Base-by-base conservation (phyloP, 2,329 filamentous ascomycete genomes). In the Claviceps citrina region DNA sequence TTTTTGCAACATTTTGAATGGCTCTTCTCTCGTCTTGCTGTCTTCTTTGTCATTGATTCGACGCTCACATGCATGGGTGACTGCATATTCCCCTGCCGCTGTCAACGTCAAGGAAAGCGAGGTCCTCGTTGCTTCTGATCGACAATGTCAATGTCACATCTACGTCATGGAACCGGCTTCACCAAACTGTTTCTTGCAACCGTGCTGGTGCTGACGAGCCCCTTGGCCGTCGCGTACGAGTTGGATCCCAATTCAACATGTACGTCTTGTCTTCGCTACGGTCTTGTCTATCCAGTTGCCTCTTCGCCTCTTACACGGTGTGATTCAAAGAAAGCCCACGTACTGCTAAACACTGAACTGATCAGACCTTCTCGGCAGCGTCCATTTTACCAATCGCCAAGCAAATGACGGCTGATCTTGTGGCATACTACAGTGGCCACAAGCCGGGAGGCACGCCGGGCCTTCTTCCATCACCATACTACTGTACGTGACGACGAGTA, bases 381-480 rank as follows among this genome's bases (percentile, higher is more conserved):
- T 74, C 70, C 2, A 54, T 75, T 44, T 67, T 60, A 43, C 51
- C 57, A 28, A 60, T 68, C 9, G 62, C 72, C 12, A 68, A 65
- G 44, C 57, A 63, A 34, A 66, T 75, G 55, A 62, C 70, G 2
- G 57, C 62, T 31, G 70, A 74, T 48, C 59, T 76, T 54, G 47
- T 64, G 39, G 49, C 54, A 6, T 62, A 59, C 38, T 64, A 64
- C 43, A 40, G 56, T 19, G 71, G 71, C 33, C 49, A 73, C 47
- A 51, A 70, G 43, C 66, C 66, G 0, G 70, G 70, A 28, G 56
- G 62, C 15, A 66, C 56, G 4, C 70, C 70, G 7, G 70, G 70
- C 18, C 60, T 73, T 32, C 57, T 74, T 3, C 68, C 69, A 22
- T 51, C 61, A 8, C 70, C 68, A 39, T 73, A 73, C 44, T 74